Evolutionary conservation across 176 grass and related monocot species (phyloP).

Genomic region (Echinochloa phyllopogon): DNA sequence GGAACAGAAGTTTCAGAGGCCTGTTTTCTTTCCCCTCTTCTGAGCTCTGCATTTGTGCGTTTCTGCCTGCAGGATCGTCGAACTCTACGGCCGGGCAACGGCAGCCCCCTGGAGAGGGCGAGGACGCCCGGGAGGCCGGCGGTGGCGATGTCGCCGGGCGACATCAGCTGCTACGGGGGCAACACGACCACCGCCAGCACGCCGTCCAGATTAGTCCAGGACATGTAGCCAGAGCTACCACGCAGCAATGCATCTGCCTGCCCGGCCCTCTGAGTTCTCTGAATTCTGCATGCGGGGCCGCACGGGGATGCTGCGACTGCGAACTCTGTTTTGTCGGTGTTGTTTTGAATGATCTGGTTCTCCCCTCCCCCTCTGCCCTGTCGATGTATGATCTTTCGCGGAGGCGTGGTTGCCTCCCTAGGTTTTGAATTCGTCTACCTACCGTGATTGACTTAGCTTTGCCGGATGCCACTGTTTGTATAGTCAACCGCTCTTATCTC

Average conservation of each 20-base stretch:
- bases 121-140: conserved; percentile 43
- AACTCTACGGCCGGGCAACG: conserved; percentile 47
- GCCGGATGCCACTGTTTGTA: conserved; percentile 18
- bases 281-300: neutral
- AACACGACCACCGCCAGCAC: conserved; percentile 53
- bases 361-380: neutral
- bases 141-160: conserved; percentile 39
- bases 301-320: neutral
- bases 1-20: conserved; percentile 21
- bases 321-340: neutral
- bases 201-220: conserved; percentile 48
- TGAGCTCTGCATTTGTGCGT: neutral
- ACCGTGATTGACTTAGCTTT: conserved; percentile 34
- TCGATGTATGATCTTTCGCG: neutral
- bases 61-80: conserved; percentile 62
- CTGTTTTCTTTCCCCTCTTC: neutral
- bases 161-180: conserved; percentile 68
- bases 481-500: conserved; percentile 12
- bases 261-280: neutral
- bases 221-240: conserved; percentile 40
- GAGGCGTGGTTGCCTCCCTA: neutral
- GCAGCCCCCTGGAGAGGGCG: conserved; percentile 56
- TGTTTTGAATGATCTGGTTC: conserved; percentile 13
- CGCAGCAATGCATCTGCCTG: neutral
- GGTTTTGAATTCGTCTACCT: neutral